Evolutionary conservation across 192 early-diverging fungal species (phyloP).

Genomic region (Backusella mclennaniae): DNA sequence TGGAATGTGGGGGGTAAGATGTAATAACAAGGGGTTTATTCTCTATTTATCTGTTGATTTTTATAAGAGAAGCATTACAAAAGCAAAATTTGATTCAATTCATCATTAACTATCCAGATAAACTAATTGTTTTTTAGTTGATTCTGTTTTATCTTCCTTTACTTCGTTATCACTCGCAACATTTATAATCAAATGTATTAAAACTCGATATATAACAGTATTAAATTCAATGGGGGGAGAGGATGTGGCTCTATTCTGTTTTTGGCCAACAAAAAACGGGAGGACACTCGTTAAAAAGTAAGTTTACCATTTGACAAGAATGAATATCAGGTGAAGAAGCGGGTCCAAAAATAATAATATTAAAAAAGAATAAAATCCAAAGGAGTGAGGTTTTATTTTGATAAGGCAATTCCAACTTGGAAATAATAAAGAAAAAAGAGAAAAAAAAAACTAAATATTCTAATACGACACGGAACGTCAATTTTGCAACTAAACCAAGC

Average conservation of each 20-base stretch:
- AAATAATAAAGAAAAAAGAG: not conserved
- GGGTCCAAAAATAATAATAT: not conserved
- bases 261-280: not conserved
- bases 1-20: slow-evolving; percentile 10
- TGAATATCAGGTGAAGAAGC: not conserved
- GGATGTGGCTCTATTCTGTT: slow-evolving; percentile 3
- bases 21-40: slow-evolving; percentile 3
- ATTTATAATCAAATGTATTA: not conserved
- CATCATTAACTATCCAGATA: not conserved
- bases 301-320: slow-evolving; percentile 7
- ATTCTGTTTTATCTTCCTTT: not conserved
- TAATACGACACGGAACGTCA: not conserved
- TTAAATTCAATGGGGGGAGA: not conserved
- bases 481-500: slow-evolving; percentile 2
- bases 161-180: not conserved
- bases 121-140: not conserved
- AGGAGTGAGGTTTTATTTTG: not conserved
- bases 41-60: not conserved
- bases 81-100: not conserved
- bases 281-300: not conserved
- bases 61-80: not conserved
- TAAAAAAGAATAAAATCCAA: not conserved
- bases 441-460: slow-evolving; percentile 1
- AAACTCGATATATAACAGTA: not conserved
- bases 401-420: not conserved